These are phyloP conservation scores for Teratosphaeria epicoccoides DNA, from an alignment of 2,329 filamentous ascomycete genomes.

Conservation along the genomic window DNA sequence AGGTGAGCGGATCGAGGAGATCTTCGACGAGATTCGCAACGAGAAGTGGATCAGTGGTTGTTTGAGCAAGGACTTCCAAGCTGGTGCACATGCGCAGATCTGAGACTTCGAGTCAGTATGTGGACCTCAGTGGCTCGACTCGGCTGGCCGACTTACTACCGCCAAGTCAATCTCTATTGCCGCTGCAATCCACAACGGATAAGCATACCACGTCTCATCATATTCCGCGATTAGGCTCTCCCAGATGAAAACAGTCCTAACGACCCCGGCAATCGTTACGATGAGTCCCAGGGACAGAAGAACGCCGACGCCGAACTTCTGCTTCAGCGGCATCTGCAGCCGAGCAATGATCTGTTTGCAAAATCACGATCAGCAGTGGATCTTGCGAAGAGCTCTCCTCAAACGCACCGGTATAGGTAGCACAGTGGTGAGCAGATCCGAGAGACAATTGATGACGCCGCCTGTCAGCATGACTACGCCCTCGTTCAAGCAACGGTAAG, in stretches of 20 bases:
- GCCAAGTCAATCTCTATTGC: constrained; percentile 38
- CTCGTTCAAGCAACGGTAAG: constrained; percentile 32
- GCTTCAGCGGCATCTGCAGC: constrained; percentile 33
- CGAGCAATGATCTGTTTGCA: constrained; percentile 24
- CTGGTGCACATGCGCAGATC: constrained; percentile 30
- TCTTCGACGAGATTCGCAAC: constrained; percentile 10
- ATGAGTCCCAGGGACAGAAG: constrained; percentile 33
- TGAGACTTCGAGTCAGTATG: background rate
- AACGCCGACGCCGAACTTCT: constrained; percentile 30
- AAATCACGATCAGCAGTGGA: background rate
- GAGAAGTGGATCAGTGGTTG: constrained; percentile 12
- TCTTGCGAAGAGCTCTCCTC: background rate
- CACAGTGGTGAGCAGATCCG: constrained; percentile 33
- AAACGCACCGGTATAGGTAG: constrained; percentile 30
- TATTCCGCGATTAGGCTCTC: constrained; percentile 27
- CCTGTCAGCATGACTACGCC: constrained; percentile 28
- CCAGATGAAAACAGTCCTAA: constrained; percentile 32
- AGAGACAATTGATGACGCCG: constrained; percentile 35
- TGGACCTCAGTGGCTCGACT: background rate
- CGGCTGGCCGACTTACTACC: constrained; percentile 15
- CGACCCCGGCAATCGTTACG: constrained; percentile 32
- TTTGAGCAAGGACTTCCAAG: constrained; percentile 25
- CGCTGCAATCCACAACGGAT: constrained; percentile 37
- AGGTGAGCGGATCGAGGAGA: constrained; percentile 15
- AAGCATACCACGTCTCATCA: constrained; percentile 37